These are phyloP conservation scores for Arachis monticola DNA, from an alignment of 331 rosid genomes.

Conservation along the genomic window DNA sequence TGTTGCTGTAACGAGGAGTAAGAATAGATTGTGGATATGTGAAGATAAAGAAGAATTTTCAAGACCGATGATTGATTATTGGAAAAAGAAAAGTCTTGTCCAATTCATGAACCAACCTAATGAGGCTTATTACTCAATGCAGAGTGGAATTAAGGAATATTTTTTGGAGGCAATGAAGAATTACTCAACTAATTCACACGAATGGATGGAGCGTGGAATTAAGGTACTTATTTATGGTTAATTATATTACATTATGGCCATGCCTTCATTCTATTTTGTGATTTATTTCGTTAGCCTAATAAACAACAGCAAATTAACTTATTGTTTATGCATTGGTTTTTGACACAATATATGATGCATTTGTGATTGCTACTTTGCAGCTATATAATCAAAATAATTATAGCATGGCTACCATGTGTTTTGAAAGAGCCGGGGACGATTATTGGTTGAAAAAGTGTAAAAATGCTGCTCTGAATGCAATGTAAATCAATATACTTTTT, in stretches of 20 bases:
- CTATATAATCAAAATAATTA: conserved; percentile 47
- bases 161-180: too few species aligned
- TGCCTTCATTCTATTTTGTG: too few species aligned
- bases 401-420: conserved; percentile 54
- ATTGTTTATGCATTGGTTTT: not conserved
- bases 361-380: conserved; percentile 27
- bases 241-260: too few species aligned
- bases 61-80: conserved; percentile 70
- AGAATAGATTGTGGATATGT: conserved; percentile 78
- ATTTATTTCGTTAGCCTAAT: too few species aligned
- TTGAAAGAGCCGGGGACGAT: conserved; percentile 55
- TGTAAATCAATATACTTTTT: too few species aligned
- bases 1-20: conserved; percentile 78
- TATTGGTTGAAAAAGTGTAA: conserved; percentile 55
- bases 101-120: conserved; percentile 46
- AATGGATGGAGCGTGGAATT: too few species aligned
- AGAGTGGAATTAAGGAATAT: too few species aligned
- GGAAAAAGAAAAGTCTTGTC: conserved; percentile 65
- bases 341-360: not conserved
- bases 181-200: too few species aligned
- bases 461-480: conserved; percentile 44
- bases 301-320: too few species aligned
- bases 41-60: conserved; percentile 52
- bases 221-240: too few species aligned
- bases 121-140: too few species aligned